Conservation (phyloP, 371 early-diverging fungal genomes). For the Quaeritorhiza haematococci region DNA sequence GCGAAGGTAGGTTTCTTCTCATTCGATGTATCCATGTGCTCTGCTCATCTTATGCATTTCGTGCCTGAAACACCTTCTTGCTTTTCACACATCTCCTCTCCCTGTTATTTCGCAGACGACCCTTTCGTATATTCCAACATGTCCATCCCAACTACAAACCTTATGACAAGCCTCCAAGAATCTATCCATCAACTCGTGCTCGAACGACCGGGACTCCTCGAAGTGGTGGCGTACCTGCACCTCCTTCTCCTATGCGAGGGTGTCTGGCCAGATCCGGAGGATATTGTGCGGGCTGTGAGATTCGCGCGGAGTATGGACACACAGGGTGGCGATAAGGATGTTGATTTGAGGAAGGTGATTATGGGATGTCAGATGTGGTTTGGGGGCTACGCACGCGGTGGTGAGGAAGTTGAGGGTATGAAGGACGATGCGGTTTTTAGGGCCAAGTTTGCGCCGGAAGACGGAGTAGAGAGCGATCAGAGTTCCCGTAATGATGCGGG, state of each 20-base stretch:
- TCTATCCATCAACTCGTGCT: constrained; percentile 7
- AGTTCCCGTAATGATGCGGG: too few relatives aligned
- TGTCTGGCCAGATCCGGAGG: constrained; percentile 16
- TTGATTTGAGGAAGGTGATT: too few relatives aligned
- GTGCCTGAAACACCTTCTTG: too few relatives aligned
- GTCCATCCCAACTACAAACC: constrained; percentile 1
- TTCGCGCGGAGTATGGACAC: too few relatives aligned
- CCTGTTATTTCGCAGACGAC: constrained; percentile 8
- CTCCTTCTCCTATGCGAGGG: constrained; percentile 14
- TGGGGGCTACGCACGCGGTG: too few relatives aligned
- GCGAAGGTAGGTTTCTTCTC: constrained; percentile 53
- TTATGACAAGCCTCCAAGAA: not conserved
- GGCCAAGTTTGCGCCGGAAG: too few relatives aligned
- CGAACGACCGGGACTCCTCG: not conserved
- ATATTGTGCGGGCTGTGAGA: too few relatives aligned
- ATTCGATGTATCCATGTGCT: not conserved
- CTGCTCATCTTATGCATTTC: not conserved
- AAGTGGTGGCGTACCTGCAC: constrained; percentile 21
- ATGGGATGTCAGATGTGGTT: too few relatives aligned
- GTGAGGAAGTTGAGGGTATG: too few relatives aligned
- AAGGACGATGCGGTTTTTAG: too few relatives aligned
- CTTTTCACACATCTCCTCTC: not conserved
- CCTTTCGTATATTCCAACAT: constrained; percentile 9
- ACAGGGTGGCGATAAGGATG: too few relatives aligned
- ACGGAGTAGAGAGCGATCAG: too few relatives aligned